Base-by-base conservation (phyloP, 1,139 yeast species). In the Taphrina betulina region DNA sequence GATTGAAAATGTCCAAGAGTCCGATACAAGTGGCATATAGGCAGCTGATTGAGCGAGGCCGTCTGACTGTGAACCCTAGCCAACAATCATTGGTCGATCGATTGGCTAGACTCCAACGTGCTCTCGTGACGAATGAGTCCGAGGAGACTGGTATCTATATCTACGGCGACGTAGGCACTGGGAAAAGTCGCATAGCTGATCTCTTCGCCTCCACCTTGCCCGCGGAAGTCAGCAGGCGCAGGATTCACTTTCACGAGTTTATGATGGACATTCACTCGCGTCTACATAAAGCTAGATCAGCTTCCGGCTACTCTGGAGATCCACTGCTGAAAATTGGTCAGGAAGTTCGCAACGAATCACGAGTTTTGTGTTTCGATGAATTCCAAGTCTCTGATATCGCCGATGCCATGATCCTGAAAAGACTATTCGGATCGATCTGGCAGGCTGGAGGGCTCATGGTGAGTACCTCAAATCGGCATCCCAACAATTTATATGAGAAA, bases 181-280 rank as follows among this genome's bases (percentile, higher is more conserved):
- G 98, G 8, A 92, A 92, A 68, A 92, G 98, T 3, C 90, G 92
- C 96, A 75, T 92, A 62, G 90, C 92, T 96, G 98, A 92, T 70
- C 75, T 92, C 64, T 92, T 92, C 66, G 92, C 89, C 70, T 37
- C 57, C n/a, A 87, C 96, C 0, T 76, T 92, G 14, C 96, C 97
- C 0, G 55, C 68, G 0, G 88, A 85, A 66, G 56, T 61, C 14
- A 40, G 58, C 1, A 88, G 88, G 65, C 78, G 75, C 64, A 75
- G 98, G 61, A 75, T 90, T 48, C 98, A 92, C 71, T 92, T 92
- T 76, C 98, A 92, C 70, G 95, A 89, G 63, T 92, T 92, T 69
- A 92, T 92, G 96, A 97, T 92, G 69, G 81, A 83, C 65, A 78
- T 92, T 50, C 98, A 92, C 70, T 87, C 87, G 65, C 75, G 96